phyloP scores from a whole-genome alignment of 257 asterid genomes.

The Petunia secreta region DNA sequence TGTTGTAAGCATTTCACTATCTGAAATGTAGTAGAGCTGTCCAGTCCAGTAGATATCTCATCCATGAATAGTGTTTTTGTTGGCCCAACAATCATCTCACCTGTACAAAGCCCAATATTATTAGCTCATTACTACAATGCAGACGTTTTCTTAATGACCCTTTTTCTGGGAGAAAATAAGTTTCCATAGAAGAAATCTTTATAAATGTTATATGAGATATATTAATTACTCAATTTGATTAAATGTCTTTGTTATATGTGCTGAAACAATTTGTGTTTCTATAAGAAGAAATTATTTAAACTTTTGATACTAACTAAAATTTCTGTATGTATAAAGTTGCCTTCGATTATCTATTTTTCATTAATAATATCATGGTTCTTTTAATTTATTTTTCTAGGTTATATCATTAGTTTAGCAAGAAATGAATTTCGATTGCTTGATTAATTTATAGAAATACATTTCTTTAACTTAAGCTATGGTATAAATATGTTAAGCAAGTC shows the following conservation, averaged over 20 bases:
- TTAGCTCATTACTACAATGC: neutral
- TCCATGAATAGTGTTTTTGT: constrained; percentile 71
- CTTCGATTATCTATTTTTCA: neutral
- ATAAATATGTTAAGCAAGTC: neutral
- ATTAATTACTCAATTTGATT: neutral
- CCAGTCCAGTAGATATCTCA: constrained; percentile 79
- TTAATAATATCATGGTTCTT: neutral
- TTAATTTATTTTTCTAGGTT: neutral
- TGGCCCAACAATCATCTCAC: constrained; percentile 84
- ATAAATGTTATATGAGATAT: neutral
- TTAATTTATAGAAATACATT: neutral
- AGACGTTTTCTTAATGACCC: neutral
- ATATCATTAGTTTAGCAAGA: neutral
- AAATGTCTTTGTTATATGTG: neutral
- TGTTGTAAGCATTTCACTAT: constrained; percentile 69
- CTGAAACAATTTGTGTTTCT: neutral
- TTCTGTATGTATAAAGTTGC: neutral
- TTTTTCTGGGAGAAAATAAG: neutral
- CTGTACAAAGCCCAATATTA: constrained; percentile 36
- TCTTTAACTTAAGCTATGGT: neutral
- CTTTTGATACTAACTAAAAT: neutral
- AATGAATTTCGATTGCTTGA: neutral
- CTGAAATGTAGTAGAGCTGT: constrained; percentile 79
- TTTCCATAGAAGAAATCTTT: neutral
- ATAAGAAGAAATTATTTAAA: neutral